Percentiles rank a stretch among this genome's conserved stretches.
These are phyloP conservation scores for Apiotrichum akiyoshidainum DNA, from an alignment of 1,284 basidiomycete genomes.

Conservation along the genomic window DNA sequence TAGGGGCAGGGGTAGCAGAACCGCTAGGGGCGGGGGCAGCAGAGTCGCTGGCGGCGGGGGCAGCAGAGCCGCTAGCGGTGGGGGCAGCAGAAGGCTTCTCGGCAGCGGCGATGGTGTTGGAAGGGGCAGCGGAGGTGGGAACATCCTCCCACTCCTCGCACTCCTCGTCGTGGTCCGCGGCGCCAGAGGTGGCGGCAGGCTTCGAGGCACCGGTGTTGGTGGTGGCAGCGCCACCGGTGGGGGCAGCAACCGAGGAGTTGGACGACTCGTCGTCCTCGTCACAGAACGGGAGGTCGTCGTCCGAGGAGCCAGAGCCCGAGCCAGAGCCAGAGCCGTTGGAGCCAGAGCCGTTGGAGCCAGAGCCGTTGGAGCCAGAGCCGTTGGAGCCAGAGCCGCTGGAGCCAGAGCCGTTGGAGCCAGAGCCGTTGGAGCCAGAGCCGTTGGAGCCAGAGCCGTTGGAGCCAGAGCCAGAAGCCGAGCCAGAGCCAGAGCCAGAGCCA, in stretches of 20 bases:
- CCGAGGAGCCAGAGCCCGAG: too few relatives aligned
- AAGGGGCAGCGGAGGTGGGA: conserved; percentile 53
- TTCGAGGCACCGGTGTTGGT: not conserved
- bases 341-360: not conserved
- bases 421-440: too few relatives aligned
- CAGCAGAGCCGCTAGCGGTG: not conserved
- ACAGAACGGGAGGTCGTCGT: too few relatives aligned
- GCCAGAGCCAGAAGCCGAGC: conserved; percentile 1
- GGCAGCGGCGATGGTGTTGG: conserved; percentile 27
- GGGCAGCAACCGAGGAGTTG: too few relatives aligned
- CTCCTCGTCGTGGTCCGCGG: not conserved
- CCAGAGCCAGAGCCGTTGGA: not conserved
- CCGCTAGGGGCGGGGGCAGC: too few relatives aligned
- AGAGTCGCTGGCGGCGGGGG: not conserved
- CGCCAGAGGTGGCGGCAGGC: not conserved
- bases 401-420: too few relatives aligned
- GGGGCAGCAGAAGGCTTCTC: not conserved
- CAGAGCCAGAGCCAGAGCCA: not conserved
- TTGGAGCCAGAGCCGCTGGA: too few relatives aligned
- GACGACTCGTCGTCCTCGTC: too few relatives aligned
- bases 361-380: not conserved
- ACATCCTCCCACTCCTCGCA: conserved; percentile 43
- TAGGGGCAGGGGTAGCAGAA: too few relatives aligned
- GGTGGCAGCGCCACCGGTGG: not conserved
- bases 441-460: too few relatives aligned